These are phyloP conservation scores for Gossypium arboreum DNA, from an alignment of 345 rosid species.

Conservation along the genomic window DNA sequence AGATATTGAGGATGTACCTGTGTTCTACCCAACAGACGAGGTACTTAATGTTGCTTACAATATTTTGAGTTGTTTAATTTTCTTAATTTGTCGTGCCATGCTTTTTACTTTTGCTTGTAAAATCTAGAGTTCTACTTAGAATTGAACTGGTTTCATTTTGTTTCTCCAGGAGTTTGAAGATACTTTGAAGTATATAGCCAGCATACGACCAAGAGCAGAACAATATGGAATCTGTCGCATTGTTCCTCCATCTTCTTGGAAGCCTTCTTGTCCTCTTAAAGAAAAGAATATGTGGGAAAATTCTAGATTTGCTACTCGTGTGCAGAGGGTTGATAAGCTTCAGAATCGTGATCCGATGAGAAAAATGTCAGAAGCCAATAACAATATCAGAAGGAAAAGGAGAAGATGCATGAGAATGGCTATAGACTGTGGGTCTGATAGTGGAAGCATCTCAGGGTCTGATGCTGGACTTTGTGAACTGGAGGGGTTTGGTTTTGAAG, in stretches of 20 bases:
- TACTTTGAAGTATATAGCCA: constrained; percentile 76
- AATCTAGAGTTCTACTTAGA: not conserved
- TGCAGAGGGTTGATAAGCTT: constrained; percentile 93
- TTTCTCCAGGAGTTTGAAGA: constrained; percentile 88
- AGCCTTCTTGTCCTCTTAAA: constrained; percentile 84
- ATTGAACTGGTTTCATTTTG: constrained; percentile 15
- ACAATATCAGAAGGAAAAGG: constrained; percentile 59
- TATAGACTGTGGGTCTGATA: constrained; percentile 43
- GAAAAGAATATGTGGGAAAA: constrained; percentile 72
- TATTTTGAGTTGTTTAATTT: constrained; percentile 17
- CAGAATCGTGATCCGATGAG: constrained; percentile 83
- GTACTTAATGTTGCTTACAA: constrained; percentile 36
- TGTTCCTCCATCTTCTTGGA: constrained; percentile 97
- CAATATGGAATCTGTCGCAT: constrained; percentile 94
- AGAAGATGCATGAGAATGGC: constrained; percentile 70
- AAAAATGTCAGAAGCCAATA: constrained; percentile 50
- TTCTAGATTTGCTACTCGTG: constrained; percentile 81
- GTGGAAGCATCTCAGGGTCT: constrained; percentile 34
- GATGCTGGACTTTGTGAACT: constrained; percentile 46
- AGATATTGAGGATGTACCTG: constrained; percentile 77
- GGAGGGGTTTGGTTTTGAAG: constrained; percentile 89
- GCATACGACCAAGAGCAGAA: constrained; percentile 80
- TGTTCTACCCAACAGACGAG: constrained; percentile 93
- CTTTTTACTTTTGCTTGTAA: constrained; percentile 7
- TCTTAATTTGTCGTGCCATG: not conserved